phyloP scores from a whole-genome alignment of 306 rosid species.

The Cicer cuneatum region DNA sequence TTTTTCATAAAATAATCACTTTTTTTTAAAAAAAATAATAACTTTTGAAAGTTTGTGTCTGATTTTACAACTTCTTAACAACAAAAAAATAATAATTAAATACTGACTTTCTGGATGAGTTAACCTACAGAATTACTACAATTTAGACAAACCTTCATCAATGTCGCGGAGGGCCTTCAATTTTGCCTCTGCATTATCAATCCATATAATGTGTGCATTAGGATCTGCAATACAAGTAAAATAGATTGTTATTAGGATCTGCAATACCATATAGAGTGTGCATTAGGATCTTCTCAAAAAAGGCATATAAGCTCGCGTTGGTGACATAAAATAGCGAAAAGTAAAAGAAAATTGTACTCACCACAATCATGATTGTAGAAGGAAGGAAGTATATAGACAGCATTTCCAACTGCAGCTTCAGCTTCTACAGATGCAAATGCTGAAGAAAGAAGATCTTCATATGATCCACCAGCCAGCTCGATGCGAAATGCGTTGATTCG shows the following conservation, averaged over 20 bases:
- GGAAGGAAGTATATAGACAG: slow-evolving; percentile 87
- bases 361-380: slow-evolving; percentile 97
- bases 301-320: not conserved
- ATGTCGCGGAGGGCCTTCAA: slow-evolving; percentile 79
- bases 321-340: slow-evolving; percentile 21
- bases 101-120: not conserved
- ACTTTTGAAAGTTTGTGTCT: too few species aligned
- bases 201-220: slow-evolving; percentile 87
- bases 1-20: too few species aligned
- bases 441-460: slow-evolving; percentile 76
- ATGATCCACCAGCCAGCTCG: slow-evolving; percentile 66
- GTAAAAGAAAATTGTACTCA: slow-evolving; percentile 42
- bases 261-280: slow-evolving; percentile 83
- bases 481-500: slow-evolving; percentile 88
- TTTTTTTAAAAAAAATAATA: too few species aligned
- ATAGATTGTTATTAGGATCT: not conserved
- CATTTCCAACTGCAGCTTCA: slow-evolving; percentile 85
- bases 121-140: slow-evolving; percentile 29
- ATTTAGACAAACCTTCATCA: slow-evolving; percentile 62
- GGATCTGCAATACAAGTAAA: slow-evolving; percentile 71
- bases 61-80: too few species aligned
- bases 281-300: slow-evolving; percentile 77
- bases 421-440: slow-evolving; percentile 79
- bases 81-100: not conserved
- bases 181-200: slow-evolving; percentile 73